These are phyloP conservation scores for Chionographis japonica DNA, from an alignment of 106 monocot species.

Conservation along the genomic window DNA sequence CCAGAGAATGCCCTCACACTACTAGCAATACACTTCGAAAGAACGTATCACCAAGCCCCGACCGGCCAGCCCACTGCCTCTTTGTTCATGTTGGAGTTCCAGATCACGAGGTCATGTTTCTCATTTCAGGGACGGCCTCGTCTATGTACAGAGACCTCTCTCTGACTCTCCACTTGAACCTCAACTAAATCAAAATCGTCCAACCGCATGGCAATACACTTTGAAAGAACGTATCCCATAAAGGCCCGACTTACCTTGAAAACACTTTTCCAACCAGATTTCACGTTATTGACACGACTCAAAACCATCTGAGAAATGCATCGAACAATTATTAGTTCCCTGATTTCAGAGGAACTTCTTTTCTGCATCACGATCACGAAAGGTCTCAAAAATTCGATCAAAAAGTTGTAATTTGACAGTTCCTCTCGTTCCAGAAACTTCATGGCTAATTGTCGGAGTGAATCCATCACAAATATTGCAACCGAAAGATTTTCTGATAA, in stretches of 20 bases:
- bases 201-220: too few species aligned
- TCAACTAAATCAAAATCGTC: too few species aligned
- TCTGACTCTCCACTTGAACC: too few species aligned
- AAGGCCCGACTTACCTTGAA: conserved; percentile 51
- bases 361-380: conserved; percentile 96
- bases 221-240: background rate
- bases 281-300: conserved; percentile 87
- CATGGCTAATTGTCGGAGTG: conserved; percentile 88
- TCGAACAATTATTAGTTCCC: conserved; percentile 82
- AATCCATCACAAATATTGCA: conserved; percentile 99
- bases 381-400: conserved; percentile 91
- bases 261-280: conserved; percentile 99
- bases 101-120: too few species aligned
- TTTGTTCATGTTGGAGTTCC: too few species aligned
- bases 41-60: too few species aligned
- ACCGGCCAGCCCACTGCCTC: too few species aligned
- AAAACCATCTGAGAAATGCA: conserved; percentile 97
- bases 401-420: conserved; percentile 93
- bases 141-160: too few species aligned
- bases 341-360: conserved; percentile 75
- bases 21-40: too few species aligned
- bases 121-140: too few species aligned
- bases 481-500: conserved; percentile 92
- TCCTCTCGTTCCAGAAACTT: conserved; percentile 96
- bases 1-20: too few species aligned